phyloP scores from a whole-genome alignment of 2,329 filamentous ascomycete genomes.

The Mycosphaerella sp. region DNA sequence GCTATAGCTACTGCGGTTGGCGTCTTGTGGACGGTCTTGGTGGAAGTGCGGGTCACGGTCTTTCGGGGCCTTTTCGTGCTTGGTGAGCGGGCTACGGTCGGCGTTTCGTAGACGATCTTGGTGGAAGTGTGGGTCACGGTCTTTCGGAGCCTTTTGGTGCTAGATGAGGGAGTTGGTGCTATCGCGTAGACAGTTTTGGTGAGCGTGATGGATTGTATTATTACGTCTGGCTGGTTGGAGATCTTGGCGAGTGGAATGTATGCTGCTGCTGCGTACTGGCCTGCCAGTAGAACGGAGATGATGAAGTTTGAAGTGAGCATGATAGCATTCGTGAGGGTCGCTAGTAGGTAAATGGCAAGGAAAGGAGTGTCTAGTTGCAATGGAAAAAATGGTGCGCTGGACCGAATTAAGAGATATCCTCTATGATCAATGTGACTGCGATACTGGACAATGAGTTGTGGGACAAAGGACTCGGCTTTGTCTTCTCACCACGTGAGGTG shows the following conservation, averaged over 20 bases:
- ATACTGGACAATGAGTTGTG: neutral
- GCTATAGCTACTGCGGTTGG: neutral
- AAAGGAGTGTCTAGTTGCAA: neutral
- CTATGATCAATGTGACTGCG: neutral
- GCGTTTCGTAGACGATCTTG: neutral
- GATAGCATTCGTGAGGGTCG: neutral
- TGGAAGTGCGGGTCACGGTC: too few species aligned
- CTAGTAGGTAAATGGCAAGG: neutral
- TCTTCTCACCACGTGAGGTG: neutral
- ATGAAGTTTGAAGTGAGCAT: constrained; percentile 1
- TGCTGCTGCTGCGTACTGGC: constrained; percentile 4
- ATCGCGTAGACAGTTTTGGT: neutral
- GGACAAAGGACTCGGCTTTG: neutral
- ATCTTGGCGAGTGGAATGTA: neutral
- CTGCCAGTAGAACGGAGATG: constrained; percentile 2
- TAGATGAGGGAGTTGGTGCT: neutral
- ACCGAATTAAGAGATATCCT: neutral
- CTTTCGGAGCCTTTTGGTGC: neutral
- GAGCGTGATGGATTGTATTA: neutral
- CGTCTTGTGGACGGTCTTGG: too few species aligned
- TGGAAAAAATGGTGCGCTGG: neutral
- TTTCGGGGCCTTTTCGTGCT: too few species aligned
- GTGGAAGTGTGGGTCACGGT: neutral
- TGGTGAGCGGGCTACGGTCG: too few species aligned
- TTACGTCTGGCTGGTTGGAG: neutral